These are phyloP conservation scores for Moringa oleifera DNA, from an alignment of 345 rosid genomes.

Conservation along the genomic window DNA sequence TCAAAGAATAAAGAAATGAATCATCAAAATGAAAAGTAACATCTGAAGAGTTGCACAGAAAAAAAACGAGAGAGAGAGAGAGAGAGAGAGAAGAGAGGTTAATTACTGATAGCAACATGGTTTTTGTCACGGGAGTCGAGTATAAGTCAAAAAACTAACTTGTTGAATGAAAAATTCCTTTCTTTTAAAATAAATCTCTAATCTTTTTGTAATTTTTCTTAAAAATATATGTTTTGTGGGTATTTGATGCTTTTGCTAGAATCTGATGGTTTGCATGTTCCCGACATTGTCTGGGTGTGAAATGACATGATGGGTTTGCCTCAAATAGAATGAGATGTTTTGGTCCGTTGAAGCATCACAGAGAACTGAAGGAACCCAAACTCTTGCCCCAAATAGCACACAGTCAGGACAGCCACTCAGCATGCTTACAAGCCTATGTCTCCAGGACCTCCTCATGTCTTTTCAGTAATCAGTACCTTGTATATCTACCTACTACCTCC, in stretches of 20 bases:
- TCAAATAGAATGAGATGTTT: conserved; percentile 41
- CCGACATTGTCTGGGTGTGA: conserved; percentile 69
- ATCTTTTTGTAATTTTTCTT: no score
- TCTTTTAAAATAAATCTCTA: no score
- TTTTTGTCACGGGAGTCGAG: no score
- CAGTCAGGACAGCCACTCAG: conserved; percentile 19
- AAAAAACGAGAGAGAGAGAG: no score
- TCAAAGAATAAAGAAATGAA: no score
- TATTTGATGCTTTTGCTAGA: conserved; percentile 41
- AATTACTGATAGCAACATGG: no score
- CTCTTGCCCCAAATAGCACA: conserved; percentile 32
- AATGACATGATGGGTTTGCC: conserved; percentile 73
- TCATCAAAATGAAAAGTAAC: no score
- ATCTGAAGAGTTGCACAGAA: no score
- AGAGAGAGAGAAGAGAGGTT: no score
- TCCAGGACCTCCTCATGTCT: conserved; percentile 2
- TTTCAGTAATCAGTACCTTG: not conserved
- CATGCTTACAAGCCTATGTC: conserved; percentile 15
- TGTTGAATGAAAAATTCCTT: no score
- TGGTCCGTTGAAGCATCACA: conserved; percentile 46
- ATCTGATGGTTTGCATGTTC: conserved; percentile 78
- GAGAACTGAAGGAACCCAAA: conserved; percentile 31
- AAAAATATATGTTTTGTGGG: not conserved
- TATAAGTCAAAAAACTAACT: no score
- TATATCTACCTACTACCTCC: no score